Evolutionary conservation across 805 yeast species (phyloP).

Genomic region (Metschnikowia henanensis): DNA sequence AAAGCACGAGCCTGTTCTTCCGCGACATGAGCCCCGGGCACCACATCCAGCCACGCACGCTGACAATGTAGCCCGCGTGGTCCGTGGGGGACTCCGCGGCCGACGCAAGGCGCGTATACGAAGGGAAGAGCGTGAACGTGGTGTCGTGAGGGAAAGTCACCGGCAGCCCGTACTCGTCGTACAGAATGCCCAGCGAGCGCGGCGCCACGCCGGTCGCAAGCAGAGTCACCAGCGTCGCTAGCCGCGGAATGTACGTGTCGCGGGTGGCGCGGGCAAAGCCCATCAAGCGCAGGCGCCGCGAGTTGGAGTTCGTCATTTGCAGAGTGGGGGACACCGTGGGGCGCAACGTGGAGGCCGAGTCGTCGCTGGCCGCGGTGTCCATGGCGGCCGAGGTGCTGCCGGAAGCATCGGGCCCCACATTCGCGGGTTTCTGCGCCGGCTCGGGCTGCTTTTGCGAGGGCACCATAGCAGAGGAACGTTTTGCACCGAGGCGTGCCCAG

Average conservation of each 20-base stretch:
- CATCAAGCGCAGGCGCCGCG: constrained; percentile 46
- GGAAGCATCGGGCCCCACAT: background rate
- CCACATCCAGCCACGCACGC: constrained; percentile 71
- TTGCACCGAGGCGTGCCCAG: constrained; percentile 16
- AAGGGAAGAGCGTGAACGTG: constrained; percentile 49
- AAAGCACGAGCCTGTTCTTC: constrained; percentile 66
- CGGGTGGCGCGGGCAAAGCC: constrained; percentile 56
- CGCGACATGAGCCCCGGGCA: constrained; percentile 71
- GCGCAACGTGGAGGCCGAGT: constrained; percentile 6
- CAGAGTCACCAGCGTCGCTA: constrained; percentile 49
- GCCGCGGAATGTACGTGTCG: constrained; percentile 55
- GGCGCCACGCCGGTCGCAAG: constrained; percentile 47
- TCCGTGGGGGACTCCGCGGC: constrained; percentile 15
- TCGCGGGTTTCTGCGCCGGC: background rate
- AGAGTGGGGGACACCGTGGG: constrained; percentile 8
- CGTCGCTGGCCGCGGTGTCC: background rate
- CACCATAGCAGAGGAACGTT: constrained; percentile 18
- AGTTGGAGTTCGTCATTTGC: constrained; percentile 8
- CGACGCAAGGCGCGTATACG: constrained; percentile 31
- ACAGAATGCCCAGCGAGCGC: constrained; percentile 18
- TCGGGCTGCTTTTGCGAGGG: background rate
- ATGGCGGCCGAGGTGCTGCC: background rate
- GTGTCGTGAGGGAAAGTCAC: constrained; percentile 53
- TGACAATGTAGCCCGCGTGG: constrained; percentile 46
- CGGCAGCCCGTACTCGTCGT: constrained; percentile 20